Evolutionary conservation across 2,329 filamentous ascomycete genomes (phyloP).

Genomic region (Helicocarpus griseus): DNA sequence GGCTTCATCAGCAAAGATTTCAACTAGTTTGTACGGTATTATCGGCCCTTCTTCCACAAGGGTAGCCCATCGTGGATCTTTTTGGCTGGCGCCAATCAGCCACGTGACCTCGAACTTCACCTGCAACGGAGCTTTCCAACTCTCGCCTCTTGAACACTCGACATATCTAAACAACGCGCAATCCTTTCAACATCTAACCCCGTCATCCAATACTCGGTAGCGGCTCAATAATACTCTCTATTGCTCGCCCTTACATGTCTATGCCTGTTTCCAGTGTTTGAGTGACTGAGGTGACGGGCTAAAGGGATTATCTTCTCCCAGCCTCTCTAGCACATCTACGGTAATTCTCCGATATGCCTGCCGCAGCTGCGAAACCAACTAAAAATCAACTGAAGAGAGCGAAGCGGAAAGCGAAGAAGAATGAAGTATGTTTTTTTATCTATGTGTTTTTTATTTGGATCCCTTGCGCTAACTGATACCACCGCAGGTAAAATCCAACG

Average conservation of each 20-base stretch:
- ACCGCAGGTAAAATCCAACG: slow-evolving; percentile 9
- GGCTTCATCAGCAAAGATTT: background rate
- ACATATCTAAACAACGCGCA: background rate
- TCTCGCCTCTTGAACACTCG: background rate
- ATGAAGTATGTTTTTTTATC: slow-evolving; percentile 37
- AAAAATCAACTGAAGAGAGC: slow-evolving; percentile 92
- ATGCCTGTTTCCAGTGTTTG: background rate
- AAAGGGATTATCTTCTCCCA: background rate
- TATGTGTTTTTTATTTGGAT: slow-evolving; percentile 12
- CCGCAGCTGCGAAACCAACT: slow-evolving; percentile 55
- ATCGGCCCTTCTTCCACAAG: background rate
- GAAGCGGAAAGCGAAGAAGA: slow-evolving; percentile 89
- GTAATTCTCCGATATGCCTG: slow-evolving; percentile 11
- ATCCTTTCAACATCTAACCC: background rate
- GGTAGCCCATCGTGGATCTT: too few species aligned
- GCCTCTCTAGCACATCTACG: background rate
- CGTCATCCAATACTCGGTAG: background rate
- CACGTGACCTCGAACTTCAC: background rate
- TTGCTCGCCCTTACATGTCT: background rate
- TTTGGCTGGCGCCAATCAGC: too few species aligned
- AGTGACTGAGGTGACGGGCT: background rate
- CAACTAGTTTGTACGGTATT: background rate
- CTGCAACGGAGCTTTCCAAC: background rate
- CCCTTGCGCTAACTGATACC: slow-evolving; percentile 24
- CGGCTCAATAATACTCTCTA: background rate